Conservation (phyloP, 2,329 filamentous ascomycete species). For the Cadophora gregata region DNA sequence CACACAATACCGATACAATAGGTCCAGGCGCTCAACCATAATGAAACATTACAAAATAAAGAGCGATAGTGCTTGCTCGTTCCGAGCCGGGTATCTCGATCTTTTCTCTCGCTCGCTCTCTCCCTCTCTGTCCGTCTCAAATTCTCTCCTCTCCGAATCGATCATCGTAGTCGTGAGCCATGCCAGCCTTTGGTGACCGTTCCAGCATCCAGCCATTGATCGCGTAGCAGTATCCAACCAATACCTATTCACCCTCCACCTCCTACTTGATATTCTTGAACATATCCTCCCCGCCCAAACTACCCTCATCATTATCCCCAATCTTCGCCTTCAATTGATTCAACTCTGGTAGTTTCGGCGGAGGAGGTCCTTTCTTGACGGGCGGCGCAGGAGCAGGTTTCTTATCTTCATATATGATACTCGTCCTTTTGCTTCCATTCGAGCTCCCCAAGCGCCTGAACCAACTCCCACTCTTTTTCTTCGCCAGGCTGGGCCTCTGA, state of each 20-base stretch:
- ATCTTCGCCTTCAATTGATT: slow-evolving; percentile 43
- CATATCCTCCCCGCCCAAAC: slow-evolving; percentile 44
- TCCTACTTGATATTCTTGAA: slow-evolving; percentile 46
- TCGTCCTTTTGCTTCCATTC: slow-evolving; percentile 35
- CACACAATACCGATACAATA: slow-evolving; percentile 25
- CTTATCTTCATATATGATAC: slow-evolving; percentile 40
- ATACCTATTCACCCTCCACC: slow-evolving; percentile 16
- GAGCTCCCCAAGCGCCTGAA: slow-evolving; percentile 40
- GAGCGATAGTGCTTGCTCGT: slow-evolving; percentile 34
- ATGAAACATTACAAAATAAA: slow-evolving; percentile 33
- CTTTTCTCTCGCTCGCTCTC: slow-evolving; percentile 17
- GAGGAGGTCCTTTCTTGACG: slow-evolving; percentile 39
- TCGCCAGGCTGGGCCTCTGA: slow-evolving; percentile 31
- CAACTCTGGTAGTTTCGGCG: slow-evolving; percentile 45
- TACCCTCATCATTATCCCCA: slow-evolving; percentile 39
- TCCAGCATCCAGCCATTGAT: slow-evolving; percentile 33
- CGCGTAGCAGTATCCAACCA: slow-evolving; percentile 35
- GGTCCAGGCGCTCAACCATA: slow-evolving; percentile 24
- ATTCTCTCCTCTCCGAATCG: slow-evolving; percentile 15
- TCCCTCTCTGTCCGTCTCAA: background rate
- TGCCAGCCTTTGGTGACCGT: slow-evolving; percentile 34
- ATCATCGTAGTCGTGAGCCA: slow-evolving; percentile 34
- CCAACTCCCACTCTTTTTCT: slow-evolving; percentile 43
- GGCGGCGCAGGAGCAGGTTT: slow-evolving; percentile 14
- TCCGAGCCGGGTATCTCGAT: slow-evolving; percentile 40